phyloP scores from a whole-genome alignment of 257 asterid species.

The Eucommia ulmoides region DNA sequence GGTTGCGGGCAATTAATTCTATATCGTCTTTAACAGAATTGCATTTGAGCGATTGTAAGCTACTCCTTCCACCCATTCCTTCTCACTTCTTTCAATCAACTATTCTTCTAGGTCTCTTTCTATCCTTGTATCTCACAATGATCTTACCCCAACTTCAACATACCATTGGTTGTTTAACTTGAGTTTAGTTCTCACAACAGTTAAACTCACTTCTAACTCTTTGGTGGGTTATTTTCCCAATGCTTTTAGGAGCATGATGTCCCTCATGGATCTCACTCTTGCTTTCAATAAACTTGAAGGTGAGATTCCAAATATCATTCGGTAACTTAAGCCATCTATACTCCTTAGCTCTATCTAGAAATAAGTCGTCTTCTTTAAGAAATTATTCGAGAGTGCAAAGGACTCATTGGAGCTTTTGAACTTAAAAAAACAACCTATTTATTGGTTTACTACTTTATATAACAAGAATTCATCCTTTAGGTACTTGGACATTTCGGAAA shows the following conservation, averaged over 20 bases:
- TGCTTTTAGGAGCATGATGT: slow-evolving; percentile 9
- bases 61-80: background rate
- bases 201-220: too few relatives aligned
- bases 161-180: background rate
- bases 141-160: background rate
- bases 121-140: background rate
- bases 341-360: background rate
- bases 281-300: background rate
- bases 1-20: background rate
- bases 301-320: background rate
- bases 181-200: too few relatives aligned
- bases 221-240: slow-evolving; percentile 16
- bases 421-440: background rate
- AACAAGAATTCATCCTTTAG: background rate
- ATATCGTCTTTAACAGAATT: background rate
- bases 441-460: slow-evolving; percentile 7
- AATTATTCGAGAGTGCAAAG: slow-evolving; percentile 1
- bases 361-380: slow-evolving; percentile 1
- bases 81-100: background rate
- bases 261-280: slow-evolving; percentile 8
- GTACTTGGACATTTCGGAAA: slow-evolving; percentile 3
- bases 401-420: slow-evolving; percentile 5
- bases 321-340: background rate
- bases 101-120: too few relatives aligned
- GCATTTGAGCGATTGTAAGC: background rate